These are phyloP conservation scores for Trichoderma brevicompactum DNA, from an alignment of 2,329 filamentous ascomycete species.

Conservation along the genomic window DNA sequence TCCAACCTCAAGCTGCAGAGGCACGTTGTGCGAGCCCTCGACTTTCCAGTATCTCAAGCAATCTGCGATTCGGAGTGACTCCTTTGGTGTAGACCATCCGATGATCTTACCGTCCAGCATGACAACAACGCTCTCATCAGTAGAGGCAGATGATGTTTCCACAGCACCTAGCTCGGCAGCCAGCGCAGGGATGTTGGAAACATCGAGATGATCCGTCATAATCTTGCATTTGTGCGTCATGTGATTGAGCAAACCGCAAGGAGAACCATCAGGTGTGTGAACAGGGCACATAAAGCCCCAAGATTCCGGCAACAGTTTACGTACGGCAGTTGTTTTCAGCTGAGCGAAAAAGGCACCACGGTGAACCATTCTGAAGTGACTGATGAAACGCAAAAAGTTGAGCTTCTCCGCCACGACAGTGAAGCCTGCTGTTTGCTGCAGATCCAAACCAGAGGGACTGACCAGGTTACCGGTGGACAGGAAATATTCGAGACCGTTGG, in stretches of 20 bases:
- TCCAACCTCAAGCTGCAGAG: conserved; percentile 85
- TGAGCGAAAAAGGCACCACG: conserved; percentile 98
- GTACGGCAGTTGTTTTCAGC: conserved; percentile 93
- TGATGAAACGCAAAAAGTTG: conserved; percentile 98
- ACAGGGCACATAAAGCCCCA: conserved; percentile 99
- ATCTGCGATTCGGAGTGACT: conserved; percentile 80
- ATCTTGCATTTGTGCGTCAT: conserved; percentile 93
- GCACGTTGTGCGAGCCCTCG: conserved; percentile 78
- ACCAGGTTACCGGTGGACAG: conserved; percentile 92
- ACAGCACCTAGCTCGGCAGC: conserved; percentile 80
- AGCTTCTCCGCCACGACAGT: conserved; percentile 98
- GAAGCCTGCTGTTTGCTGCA: conserved; percentile 94
- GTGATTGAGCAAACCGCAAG: conserved; percentile 94
- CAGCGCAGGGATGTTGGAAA: conserved; percentile 72
- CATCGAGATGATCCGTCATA: conserved; percentile 74
- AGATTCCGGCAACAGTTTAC: conserved; percentile 92
- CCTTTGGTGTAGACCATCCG: conserved; percentile 85
- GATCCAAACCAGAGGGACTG: conserved; percentile 87
- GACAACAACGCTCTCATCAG: conserved; percentile 83
- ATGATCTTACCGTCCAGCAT: conserved; percentile 89
- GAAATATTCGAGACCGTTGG: conserved; percentile 89
- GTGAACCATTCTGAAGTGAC: conserved; percentile 98
- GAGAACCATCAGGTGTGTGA: conserved; percentile 94
- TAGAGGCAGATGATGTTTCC: conserved; percentile 73
- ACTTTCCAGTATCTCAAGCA: conserved; percentile 96